Base-by-base conservation (phyloP, 768 basidiomycete species). In the Cyclocybe cylindracea region DNA sequence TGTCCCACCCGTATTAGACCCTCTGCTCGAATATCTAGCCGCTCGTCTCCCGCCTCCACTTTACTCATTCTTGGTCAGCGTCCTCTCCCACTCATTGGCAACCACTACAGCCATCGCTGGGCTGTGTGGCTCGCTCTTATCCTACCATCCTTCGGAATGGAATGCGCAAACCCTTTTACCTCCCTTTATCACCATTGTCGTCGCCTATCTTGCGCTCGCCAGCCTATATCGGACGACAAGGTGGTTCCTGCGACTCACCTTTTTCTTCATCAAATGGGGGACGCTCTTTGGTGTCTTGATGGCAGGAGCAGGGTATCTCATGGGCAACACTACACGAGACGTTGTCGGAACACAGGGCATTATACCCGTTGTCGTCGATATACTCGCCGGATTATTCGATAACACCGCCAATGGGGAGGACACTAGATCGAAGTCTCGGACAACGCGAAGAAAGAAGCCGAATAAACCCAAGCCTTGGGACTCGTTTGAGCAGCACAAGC, bases 221-320 rank as follows among this genome's bases (percentile, higher is more conserved):
- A 89, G 84, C 64, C 67, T 91, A 46, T 91, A 91, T 70, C 86
- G 88, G 53, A 91, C 91, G 4, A 85, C 89, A 10, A 78, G 77
- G 18, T 91, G 87, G 85, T 75, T 87, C 60, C 69, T 91, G 56
- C 79, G 87, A 53, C 82, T 80, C 33, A 72, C 70, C 24, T 66
- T 90, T 57, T 90, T 80, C 76, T 78, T 89, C 60, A 64, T 88
- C 60, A 93, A 93, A 69, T 93, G 90, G 90, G 86, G 85, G 18
- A 69, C 74, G 9, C 69, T 93, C 42, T 53, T 89, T 7, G 78
- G 74, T 10, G 67, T 75, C 2, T 59, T 86, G 7, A 75, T 79
- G n/a, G 84, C 78, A 5, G 76, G 73, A 7, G 64, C 70, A 11
- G 84, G 82, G 8, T 89, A 81, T 78, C 68, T 81, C 43, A 66